Conservation (phyloP, 176 grass and related monocot species). For the Aechmea fasciata region DNA sequence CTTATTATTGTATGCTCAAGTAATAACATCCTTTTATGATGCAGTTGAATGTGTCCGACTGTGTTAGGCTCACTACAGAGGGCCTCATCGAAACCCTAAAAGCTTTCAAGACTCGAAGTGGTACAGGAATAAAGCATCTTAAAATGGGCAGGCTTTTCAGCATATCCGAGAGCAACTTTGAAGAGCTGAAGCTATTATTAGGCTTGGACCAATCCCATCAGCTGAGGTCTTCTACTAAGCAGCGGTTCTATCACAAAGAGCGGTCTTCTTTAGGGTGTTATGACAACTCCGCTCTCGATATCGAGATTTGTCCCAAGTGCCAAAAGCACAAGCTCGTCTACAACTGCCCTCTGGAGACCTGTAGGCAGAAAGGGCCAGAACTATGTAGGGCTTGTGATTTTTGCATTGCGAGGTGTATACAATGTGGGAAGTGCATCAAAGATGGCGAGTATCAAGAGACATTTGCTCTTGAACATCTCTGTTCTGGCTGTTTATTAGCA, state of each 20-base stretch:
- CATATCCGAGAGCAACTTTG: conserved; percentile 43
- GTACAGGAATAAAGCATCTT: conserved; percentile 46
- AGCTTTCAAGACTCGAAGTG: conserved; percentile 41
- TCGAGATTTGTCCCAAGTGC: conserved; percentile 68
- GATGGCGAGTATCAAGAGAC: conserved; percentile 50
- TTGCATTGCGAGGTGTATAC: conserved; percentile 61
- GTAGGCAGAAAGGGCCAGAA: conserved; percentile 25
- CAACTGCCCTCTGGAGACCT: conserved; percentile 60
- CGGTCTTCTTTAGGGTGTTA: conserved; percentile 37
- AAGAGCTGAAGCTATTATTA: conserved; percentile 50
- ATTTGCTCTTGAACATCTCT: conserved; percentile 49
- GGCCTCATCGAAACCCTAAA: conserved; percentile 58
- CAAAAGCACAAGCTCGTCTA: conserved; percentile 72
- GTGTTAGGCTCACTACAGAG: conserved; percentile 42
- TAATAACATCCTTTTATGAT: conserved; percentile 7
- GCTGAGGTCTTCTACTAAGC: conserved; percentile 19
- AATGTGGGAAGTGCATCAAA: conserved; percentile 65
- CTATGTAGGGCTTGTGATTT: conserved; percentile 55
- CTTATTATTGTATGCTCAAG: conserved; percentile 4
- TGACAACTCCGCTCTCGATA: conserved; percentile 57
- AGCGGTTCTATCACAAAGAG: conserved; percentile 40
- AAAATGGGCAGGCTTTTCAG: conserved; percentile 47
- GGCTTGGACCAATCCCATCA: conserved; percentile 33
- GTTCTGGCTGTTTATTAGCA: conserved; percentile 34
- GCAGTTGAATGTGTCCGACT: conserved; percentile 62